A percentile compares a stretch with the other conserved stretches of the same genome.
phyloP scores from a whole-genome alignment of 225 moss, liverwort and hornwort genomes.

The Sphagnum contortum region DNA sequence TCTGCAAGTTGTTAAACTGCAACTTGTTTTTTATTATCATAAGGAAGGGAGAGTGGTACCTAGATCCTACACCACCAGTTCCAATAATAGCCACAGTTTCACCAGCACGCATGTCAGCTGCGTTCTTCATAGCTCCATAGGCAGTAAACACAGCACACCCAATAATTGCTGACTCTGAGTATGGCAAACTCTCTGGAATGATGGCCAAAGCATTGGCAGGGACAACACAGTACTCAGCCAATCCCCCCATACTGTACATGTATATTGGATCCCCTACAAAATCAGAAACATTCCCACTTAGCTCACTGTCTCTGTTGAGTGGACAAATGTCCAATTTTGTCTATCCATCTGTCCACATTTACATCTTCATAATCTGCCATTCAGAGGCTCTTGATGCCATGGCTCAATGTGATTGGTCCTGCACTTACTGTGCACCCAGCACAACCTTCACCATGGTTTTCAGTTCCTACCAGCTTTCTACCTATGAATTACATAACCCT shows the following conservation, averaged over 20 bases:
- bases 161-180: conserved; percentile 72
- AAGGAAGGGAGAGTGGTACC: conserved; percentile 19
- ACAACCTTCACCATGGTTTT: too few relatives aligned
- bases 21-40: too few relatives aligned
- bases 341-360: too few relatives aligned
- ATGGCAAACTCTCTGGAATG: conserved; percentile 66
- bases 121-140: conserved; percentile 90
- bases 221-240: conserved; percentile 91
- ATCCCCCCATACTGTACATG: conserved; percentile 99
- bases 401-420: too few relatives aligned
- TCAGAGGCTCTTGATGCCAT: too few relatives aligned
- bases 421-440: too few relatives aligned
- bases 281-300: neutral
- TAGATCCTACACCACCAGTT: conserved; percentile 84
- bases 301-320: too few relatives aligned
- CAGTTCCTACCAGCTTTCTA: too few relatives aligned
- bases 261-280: conserved; percentile 65
- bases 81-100: conserved; percentile 92
- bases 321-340: too few relatives aligned
- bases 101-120: conserved; percentile 95
- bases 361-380: too few relatives aligned
- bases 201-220: conserved; percentile 74
- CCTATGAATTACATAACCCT: too few relatives aligned
- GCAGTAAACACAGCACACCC: conserved; percentile 93
- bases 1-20: too few relatives aligned